phyloP scores from a whole-genome alignment of 2,329 filamentous ascomycete genomes.

The Ambrosiella beaveri region DNA sequence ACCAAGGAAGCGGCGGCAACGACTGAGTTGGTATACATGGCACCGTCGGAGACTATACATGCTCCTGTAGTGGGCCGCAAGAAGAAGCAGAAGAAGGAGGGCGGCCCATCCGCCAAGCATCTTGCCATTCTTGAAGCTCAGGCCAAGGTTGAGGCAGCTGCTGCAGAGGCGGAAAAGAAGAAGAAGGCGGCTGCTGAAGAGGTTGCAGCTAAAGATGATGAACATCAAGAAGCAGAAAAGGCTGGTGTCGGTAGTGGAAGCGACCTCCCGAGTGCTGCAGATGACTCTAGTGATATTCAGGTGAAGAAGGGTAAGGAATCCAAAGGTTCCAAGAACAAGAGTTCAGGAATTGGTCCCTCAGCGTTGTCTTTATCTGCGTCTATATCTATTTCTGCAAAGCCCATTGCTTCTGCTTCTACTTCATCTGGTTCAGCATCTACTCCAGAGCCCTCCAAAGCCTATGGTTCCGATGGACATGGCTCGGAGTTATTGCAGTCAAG shows the following conservation, averaged over 20 bases:
- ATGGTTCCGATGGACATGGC: too few relatives aligned
- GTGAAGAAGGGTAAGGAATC: constrained; percentile 7
- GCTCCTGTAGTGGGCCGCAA: constrained; percentile 64
- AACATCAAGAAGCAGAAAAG: neutral
- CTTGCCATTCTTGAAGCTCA: neutral
- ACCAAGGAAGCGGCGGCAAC: constrained; percentile 42
- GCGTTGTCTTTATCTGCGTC: neutral
- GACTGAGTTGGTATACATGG: constrained; percentile 31
- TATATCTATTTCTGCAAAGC: neutral
- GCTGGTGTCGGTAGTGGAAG: neutral
- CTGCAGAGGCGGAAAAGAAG: neutral
- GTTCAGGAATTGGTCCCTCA: neutral
- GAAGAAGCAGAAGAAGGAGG: constrained; percentile 73
- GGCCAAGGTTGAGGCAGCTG: neutral
- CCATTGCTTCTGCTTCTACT: neutral
- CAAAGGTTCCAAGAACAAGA: neutral
- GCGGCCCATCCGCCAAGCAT: constrained; percentile 20
- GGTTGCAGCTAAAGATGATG: neutral
- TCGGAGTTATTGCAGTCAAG: neutral
- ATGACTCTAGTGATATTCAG: neutral
- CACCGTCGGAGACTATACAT: constrained; percentile 33
- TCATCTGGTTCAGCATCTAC: constrained; percentile 1
- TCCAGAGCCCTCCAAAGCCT: neutral
- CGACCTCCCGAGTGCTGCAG: neutral
- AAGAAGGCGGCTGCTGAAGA: constrained; percentile 4